These are phyloP conservation scores for Mychonastes homosphaera DNA, from an alignment of 139 green algal species.

Conservation along the genomic window DNA sequence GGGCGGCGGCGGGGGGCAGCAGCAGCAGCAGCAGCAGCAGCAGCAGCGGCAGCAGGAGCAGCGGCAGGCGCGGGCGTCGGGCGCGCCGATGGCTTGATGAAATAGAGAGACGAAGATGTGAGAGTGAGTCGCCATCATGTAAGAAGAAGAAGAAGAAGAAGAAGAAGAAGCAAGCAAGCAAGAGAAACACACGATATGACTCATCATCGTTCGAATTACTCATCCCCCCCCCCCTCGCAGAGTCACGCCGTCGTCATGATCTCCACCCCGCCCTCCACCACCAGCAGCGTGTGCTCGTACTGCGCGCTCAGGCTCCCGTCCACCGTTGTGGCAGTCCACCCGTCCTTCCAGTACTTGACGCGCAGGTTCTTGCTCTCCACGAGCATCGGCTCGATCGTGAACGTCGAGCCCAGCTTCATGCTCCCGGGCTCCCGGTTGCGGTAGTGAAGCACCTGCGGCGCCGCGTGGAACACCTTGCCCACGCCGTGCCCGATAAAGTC, in stretches of 20 bases:
- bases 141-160: no score
- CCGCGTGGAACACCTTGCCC: slow-evolving; percentile 78
- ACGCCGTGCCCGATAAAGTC: slow-evolving; percentile 94
- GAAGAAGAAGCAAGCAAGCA: no score
- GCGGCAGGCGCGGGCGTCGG: no score
- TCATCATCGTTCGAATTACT: no score
- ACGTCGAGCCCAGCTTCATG: slow-evolving; percentile 70
- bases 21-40: no score
- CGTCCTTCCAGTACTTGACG: slow-evolving; percentile 72
- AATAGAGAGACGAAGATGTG: no score
- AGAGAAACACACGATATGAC: no score
- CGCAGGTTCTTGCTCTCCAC: slow-evolving; percentile 32
- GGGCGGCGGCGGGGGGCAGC: no score
- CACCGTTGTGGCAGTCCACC: slow-evolving; percentile 86
- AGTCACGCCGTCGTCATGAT: slow-evolving; percentile 65
- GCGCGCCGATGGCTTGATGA: no score
- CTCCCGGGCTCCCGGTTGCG: slow-evolving; percentile 50
- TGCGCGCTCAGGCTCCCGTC: slow-evolving; percentile 85
- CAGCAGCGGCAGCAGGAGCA: no score
- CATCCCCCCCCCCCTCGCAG: no score
- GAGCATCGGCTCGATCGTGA: slow-evolving; percentile 99
- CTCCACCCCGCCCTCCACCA: slow-evolving; percentile 75
- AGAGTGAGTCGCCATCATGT: no score
- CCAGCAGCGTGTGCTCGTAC: slow-evolving; percentile 93
- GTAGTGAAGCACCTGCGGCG: slow-evolving; percentile 73